Evolutionary conservation across 2,329 filamentous ascomycete species (phyloP), one percentile per base, ranked within the genome.

Genomic region (Stachybotrys elegans): DNA sequence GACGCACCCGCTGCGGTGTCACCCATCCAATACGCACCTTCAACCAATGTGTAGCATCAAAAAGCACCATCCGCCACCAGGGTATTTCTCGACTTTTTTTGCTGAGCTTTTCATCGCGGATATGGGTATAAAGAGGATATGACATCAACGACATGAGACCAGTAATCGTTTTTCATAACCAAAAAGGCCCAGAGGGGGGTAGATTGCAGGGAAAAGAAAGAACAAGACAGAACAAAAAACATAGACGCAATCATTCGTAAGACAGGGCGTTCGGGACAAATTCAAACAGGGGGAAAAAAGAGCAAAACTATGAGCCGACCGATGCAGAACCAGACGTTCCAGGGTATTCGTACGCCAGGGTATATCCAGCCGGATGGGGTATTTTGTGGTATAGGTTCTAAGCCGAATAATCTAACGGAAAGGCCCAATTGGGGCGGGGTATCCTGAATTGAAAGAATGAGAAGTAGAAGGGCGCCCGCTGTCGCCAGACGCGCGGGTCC

Each of bases 371-470:
- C 73, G 69, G 73, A 63, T 72, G 36, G 36, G 22, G 22, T 40
- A 29, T 76, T 76, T 76, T 74, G 73, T 70, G 69, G 73, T 71
- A 66, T 69, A 66, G 64, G 52, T 62, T 68, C 63, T 66, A 67
- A 67, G 63, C 66, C 57, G 60, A 58, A 53, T 63, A 72, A 71
- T 81, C 83, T 85, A 92, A 86, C 88, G 88, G 76, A 86, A 89
- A 80, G 87, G 85, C 77, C 87, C 88, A 78, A 90, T 85, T 56
- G 86, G 87, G 75, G 83, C 88, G 78, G 89, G 87, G 87, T 93
- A 93, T 89, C 88, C 88, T 82, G 88, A 92, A 86, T 83, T 82
- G 64, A 86, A 87, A 78, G 89, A 95, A 84, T 95, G 87, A 74
- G 89, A 93, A 74, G 89, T 95, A 62, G 87, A 92, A 66, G 89